Conservation (phyloP, 345 rosid genomes). For the Erucastrum elatum region DNA sequence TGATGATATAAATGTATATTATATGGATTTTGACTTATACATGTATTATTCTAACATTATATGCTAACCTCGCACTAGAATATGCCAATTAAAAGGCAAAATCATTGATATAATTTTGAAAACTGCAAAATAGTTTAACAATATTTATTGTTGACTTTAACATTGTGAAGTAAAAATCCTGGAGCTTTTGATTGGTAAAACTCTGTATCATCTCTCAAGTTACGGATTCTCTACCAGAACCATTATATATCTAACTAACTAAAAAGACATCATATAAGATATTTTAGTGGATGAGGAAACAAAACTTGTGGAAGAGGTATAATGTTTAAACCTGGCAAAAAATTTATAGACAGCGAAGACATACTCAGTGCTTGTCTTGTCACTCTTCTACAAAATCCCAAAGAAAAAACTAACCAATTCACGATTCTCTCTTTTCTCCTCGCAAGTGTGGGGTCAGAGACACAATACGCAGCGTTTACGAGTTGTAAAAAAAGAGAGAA, state of each 20-base stretch:
- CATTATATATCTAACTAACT: not conserved
- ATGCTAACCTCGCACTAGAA: not conserved
- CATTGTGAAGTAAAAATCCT: not conserved
- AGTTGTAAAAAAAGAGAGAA: constrained; percentile 11
- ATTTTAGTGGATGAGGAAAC: constrained; percentile 24
- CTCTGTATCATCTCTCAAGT: not conserved
- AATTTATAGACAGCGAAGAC: constrained; percentile 37
- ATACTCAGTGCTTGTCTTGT: constrained; percentile 37
- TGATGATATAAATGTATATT: not conserved
- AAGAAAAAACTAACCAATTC: not conserved
- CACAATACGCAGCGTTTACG: constrained; percentile 20
- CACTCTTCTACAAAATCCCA: constrained; percentile 37
- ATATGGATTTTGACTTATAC: not conserved
- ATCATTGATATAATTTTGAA: too few species aligned
- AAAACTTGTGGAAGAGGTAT: constrained; percentile 39
- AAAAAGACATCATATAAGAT: not conserved
- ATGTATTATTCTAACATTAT: not conserved
- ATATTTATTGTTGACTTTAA: not conserved
- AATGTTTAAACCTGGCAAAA: constrained; percentile 35
- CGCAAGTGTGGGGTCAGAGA: constrained; percentile 13
- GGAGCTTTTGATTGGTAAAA: too few species aligned
- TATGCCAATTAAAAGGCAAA: not conserved
- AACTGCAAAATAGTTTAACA: not conserved
- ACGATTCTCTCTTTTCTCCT: not conserved
- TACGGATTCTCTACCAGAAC: not conserved